Base-by-base conservation (phyloP, 768 basidiomycete species). In the Mycena maculata region DNA sequence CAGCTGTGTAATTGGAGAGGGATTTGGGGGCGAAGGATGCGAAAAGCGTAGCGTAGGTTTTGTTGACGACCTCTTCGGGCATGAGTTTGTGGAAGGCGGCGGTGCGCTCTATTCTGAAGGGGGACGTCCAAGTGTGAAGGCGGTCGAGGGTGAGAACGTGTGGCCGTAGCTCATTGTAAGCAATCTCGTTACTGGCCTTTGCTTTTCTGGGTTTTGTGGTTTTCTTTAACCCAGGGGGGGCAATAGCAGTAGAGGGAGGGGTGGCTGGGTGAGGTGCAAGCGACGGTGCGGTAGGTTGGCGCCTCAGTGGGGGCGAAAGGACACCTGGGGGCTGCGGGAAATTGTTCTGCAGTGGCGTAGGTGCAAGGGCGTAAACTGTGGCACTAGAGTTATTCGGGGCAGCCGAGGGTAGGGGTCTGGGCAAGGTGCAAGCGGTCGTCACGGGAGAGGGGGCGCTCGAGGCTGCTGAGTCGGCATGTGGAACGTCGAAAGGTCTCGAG, bases 1-100 rank as follows among this genome's bases (percentile, higher is more conserved):
- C 79, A 1, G 79, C 77, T 10, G 73, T 79, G 61, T 83, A 83
- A 20, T 71, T 74, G 9, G 61, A 61, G 18, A 62, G 67, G 4
- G 76, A 74, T 49, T 60, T 60, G 9, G 65, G 56, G 22, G 74
- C 75, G 20, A 74, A 70, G 1, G 73, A 68, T 5, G 42, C 44
- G 22, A 52, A 56, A 13, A 76, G 58, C 15, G 64, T 42, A 25
- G 54, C 50, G 1, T 63, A 28, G 15, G 36, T 44, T 16, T 18
- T 25, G 45, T 57, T 62, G 23, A 60, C 63, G 18, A n/a, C 41
- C 12, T 42, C 41, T 5, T 9, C 20, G 6, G 41, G 41, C 6
- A 42, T 10, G 8, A 6, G 18, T 10, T 10, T 18, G 6, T 18
- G 8, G 20, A 42, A 42, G 10, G 8, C 4, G 10, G 49, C 28